phyloP scores from a whole-genome alignment of 2,329 filamentous ascomycete species.

The Chrysoporthe austroafricana region DNA sequence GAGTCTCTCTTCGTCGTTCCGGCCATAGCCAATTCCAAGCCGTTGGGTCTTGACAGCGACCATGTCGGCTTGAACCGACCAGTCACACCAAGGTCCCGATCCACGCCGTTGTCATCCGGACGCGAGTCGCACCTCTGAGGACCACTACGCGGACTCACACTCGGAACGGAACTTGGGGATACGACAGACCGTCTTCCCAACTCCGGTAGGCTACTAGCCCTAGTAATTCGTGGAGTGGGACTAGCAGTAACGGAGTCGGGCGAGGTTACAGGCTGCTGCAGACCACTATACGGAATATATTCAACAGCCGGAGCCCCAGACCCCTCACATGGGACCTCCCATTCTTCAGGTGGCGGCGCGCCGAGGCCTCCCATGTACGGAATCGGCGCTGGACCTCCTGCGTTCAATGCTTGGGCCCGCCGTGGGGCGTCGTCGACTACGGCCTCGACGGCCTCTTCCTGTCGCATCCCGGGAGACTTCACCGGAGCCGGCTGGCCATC shows the following conservation, averaged over 20 bases:
- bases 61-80: not conserved
- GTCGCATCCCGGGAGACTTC: not conserved
- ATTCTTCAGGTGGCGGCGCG: not conserved
- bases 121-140: not conserved
- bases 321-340: too few relatives aligned
- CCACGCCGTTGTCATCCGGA: not conserved
- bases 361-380: conserved; percentile 11
- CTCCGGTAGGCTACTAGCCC: not conserved
- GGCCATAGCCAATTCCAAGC: not conserved
- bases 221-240: not conserved
- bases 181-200: too few relatives aligned
- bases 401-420: conserved; percentile 6
- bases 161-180: not conserved
- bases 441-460: not conserved
- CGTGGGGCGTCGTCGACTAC: not conserved
- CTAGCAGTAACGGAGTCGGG: not conserved
- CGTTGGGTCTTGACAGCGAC: not conserved
- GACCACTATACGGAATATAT: not conserved
- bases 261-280: not conserved
- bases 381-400: conserved; percentile 12
- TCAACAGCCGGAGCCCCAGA: not conserved
- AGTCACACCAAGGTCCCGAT: not conserved
- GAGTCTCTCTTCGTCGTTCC: not conserved
- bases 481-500: not conserved
- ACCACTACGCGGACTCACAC: not conserved